Evolutionary conservation across 2,329 filamentous ascomycete genomes (phyloP), one percentile per base, ranked within the genome.

Genomic region (Fusarium denticulatum): DNA sequence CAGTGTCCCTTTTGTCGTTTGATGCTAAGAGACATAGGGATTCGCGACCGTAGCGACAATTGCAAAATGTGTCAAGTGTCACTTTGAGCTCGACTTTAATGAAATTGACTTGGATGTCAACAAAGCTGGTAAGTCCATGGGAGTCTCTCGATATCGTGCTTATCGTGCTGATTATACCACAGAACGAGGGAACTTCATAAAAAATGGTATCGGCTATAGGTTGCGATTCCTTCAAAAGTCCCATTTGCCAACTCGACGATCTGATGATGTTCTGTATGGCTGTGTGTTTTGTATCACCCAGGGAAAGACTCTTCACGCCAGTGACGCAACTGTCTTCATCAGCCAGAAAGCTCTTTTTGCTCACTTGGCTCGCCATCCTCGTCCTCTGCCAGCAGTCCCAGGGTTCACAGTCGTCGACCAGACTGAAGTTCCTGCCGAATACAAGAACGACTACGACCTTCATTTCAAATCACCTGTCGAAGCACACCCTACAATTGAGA

Each of bases 291-390:
- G 88, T 75, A 80, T 88, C 8, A 83, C 86, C 10, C 69, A 81
- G 24, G 87, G 87, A 2, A 81, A 77, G n/a, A 89, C 87, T 0
- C 78, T 85, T 6, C 86, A 89, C 55, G 84, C 87, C 62, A 86
- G 86, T 72, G 88, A 90, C 53, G 85, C 88, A 6, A 90, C 88
- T 2, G 86, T 90, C 14, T 90, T 90, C 78, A 87, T 88, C 76
- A 86, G 79, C 50, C 85, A 87, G 53, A 85, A 84, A 65, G 83
- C 87, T 52, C 82, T 90, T 8, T 89, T 89, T 65, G 79, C 82
- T 24, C 88, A 90, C 74, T 79, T 90, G 60, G 82, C 86, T 7
- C 84, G 87, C 8, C 88, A 90, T 71, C 83, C 87, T 1, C 85
- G 86, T 1, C 88, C 88, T 1, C 79, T 90, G 1, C 88, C 88